These are phyloP conservation scores for Hygrophorus russula DNA, from an alignment of 768 basidiomycete species.

Conservation along the genomic window DNA sequence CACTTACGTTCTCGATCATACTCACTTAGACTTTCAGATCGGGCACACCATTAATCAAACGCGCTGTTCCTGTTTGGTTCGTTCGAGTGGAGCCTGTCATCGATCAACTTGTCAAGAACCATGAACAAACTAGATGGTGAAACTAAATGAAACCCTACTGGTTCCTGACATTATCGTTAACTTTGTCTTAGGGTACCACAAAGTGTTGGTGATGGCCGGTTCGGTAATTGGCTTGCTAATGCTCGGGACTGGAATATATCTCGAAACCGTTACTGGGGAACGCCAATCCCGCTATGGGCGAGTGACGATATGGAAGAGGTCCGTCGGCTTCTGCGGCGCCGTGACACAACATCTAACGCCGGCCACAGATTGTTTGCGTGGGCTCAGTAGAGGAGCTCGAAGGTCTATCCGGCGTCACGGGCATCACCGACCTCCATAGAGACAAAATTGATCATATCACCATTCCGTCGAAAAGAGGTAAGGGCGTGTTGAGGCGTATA, in stretches of 20 bases:
- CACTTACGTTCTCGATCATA: background rate
- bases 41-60: slow-evolving; percentile 89
- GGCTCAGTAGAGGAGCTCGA: slow-evolving; percentile 87
- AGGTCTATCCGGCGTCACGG: slow-evolving; percentile 68
- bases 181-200: slow-evolving; percentile 69
- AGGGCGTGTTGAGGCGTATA: slow-evolving; percentile 77
- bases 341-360: too few species aligned
- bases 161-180: slow-evolving; percentile 2
- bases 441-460: slow-evolving; percentile 95
- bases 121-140: slow-evolving; percentile 83
- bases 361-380: slow-evolving; percentile 61
- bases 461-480: slow-evolving; percentile 85
- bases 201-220: slow-evolving; percentile 80
- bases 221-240: slow-evolving; percentile 95
- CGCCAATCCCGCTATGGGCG: slow-evolving; percentile 93
- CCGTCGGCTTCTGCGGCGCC: slow-evolving; percentile 2
- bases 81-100: slow-evolving; percentile 78
- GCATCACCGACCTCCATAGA: slow-evolving; percentile 84
- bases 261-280: slow-evolving; percentile 99
- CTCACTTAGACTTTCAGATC: slow-evolving; percentile 40
- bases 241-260: slow-evolving; percentile 99
- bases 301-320: slow-evolving; percentile 92
- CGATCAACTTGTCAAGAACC: slow-evolving; percentile 83
- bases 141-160: slow-evolving; percentile 7
- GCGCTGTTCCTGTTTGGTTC: slow-evolving; percentile 95